Evolutionary conservation across 2,329 filamentous ascomycete species (phyloP).

Genomic region (Penicillium decumbens): DNA sequence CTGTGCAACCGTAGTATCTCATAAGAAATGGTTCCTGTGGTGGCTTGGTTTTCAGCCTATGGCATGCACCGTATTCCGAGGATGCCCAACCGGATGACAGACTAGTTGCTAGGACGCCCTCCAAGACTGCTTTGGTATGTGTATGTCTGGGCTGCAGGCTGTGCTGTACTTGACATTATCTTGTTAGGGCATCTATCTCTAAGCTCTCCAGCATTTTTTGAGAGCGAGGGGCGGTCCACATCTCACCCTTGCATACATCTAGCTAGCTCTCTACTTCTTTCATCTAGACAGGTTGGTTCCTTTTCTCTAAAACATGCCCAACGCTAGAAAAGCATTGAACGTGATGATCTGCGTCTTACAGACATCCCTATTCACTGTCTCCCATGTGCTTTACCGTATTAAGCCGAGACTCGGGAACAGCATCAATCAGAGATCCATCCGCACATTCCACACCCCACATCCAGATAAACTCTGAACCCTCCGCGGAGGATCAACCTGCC

Average conservation of each 20-base stretch:
- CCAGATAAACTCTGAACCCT: neutral
- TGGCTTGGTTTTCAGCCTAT: neutral
- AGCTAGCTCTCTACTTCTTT: neutral
- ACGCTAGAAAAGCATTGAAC: neutral
- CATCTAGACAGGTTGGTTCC: neutral
- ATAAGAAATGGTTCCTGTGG: neutral
- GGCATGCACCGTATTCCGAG: neutral
- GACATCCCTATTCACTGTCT: neutral
- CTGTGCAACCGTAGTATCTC: neutral
- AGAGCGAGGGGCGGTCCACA: neutral
- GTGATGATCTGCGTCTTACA: neutral
- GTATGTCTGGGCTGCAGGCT: neutral
- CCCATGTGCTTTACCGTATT: constrained; percentile 2
- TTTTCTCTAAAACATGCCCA: neutral
- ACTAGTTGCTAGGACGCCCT: neutral
- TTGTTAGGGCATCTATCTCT: neutral
- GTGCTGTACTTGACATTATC: neutral
- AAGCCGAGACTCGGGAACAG: neutral
- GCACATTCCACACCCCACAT: constrained; percentile 1
- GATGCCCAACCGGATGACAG: neutral
- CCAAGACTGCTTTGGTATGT: neutral
- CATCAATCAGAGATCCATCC: neutral
- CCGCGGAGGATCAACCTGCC: neutral
- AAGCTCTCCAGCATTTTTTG: neutral
- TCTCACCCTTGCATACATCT: constrained; percentile 6